Percentiles rank a stretch among this genome's conserved stretches.
These are phyloP conservation scores for Nakazawaea wyomingensis DNA, from an alignment of 805 yeast species.

Conservation along the genomic window DNA sequence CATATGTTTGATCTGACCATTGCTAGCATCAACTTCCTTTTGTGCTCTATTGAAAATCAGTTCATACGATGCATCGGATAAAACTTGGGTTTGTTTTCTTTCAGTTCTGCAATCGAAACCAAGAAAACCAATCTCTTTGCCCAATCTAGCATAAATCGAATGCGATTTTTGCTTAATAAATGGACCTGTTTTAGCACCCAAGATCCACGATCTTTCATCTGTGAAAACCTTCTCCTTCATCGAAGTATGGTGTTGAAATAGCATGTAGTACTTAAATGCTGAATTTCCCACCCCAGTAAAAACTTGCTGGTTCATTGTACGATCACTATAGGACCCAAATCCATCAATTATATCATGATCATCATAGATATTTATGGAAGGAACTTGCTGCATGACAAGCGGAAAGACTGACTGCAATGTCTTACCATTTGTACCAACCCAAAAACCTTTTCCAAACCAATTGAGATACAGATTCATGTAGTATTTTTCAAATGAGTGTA, in stretches of 20 bases:
- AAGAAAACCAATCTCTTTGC: constrained; percentile 61
- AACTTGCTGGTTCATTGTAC: constrained; percentile 66
- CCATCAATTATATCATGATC: constrained; percentile 98
- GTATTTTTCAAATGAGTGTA: constrained; percentile 52
- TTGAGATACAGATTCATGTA: constrained; percentile 69
- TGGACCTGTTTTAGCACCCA: constrained; percentile 55
- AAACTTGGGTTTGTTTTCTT: constrained; percentile 57
- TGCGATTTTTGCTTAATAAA: constrained; percentile 63
- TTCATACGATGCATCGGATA: constrained; percentile 52
- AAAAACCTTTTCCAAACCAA: constrained; percentile 90
- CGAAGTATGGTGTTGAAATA: constrained; percentile 83
- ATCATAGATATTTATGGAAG: constrained; percentile 81
- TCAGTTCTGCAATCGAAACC: constrained; percentile 96
- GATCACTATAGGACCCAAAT: constrained; percentile 79
- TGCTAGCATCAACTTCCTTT: constrained; percentile 44
- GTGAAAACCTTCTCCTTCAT: constrained; percentile 34
- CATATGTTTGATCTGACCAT: constrained; percentile 65
- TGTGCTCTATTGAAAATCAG: constrained; percentile 54
- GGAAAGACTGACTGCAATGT: constrained; percentile 70
- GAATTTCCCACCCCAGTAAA: constrained; percentile 68
- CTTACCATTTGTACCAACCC: constrained; percentile 65
- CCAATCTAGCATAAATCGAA: constrained; percentile 69
- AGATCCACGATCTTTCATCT: constrained; percentile 54
- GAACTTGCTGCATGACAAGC: constrained; percentile 73
- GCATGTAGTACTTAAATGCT: constrained; percentile 82